These are phyloP conservation scores for Escallonia herrerae DNA, from an alignment of 129 eudicot genomes.

Conservation along the genomic window DNA sequence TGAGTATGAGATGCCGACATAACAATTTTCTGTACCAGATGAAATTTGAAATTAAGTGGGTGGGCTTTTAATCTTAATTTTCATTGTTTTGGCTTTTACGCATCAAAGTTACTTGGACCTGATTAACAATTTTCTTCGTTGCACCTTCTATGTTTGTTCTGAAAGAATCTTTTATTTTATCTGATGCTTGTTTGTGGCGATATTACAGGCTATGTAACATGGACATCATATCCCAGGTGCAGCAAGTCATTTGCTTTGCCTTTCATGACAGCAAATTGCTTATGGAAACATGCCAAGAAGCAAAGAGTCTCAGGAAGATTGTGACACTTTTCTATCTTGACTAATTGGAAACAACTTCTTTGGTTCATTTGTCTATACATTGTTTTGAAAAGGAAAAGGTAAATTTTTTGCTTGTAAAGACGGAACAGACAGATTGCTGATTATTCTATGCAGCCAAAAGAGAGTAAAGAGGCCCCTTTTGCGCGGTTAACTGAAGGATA, in stretches of 20 bases:
- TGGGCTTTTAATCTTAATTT: too few relatives aligned
- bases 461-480: not conserved
- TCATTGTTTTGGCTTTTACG: too few relatives aligned
- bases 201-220: constrained; percentile 85
- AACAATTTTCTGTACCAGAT: too few relatives aligned
- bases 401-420: constrained; percentile 6
- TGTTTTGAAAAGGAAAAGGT: constrained; percentile 3
- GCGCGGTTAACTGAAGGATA: not conserved
- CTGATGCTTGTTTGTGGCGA: not conserved
- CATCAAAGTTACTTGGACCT: too few relatives aligned
- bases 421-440: not conserved
- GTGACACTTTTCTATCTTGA: constrained; percentile 91
- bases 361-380: constrained; percentile 15
- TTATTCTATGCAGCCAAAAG: not conserved
- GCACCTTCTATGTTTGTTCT: too few relatives aligned
- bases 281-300: constrained; percentile 99
- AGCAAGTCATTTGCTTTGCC: constrained; percentile 95
- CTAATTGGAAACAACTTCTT: constrained; percentile 18
- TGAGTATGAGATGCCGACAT: too few relatives aligned
- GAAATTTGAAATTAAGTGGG: too few relatives aligned
- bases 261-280: constrained; percentile 91
- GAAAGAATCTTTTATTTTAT: too few relatives aligned
- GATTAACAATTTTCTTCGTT: too few relatives aligned
- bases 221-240: constrained; percentile 95
- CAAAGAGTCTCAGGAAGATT: constrained; percentile 88